These are phyloP conservation scores for Aphanomyces euteiches DNA, from an alignment of 352 stramenopile genomes.

Conservation along the genomic window DNA sequence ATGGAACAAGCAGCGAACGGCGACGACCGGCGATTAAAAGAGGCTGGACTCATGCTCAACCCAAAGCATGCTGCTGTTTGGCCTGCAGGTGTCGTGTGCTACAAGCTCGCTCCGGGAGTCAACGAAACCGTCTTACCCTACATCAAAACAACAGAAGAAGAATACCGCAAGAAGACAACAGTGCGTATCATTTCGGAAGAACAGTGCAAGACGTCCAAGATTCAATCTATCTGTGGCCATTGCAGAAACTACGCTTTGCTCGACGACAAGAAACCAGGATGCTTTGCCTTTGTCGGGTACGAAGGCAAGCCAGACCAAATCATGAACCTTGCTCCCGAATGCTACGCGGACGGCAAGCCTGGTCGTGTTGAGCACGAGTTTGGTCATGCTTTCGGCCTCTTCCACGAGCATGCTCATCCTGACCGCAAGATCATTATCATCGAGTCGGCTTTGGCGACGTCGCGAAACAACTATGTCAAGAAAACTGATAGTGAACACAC, in stretches of 20 bases:
- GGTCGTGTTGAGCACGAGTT: constrained; percentile 23
- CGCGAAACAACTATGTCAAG: constrained; percentile 23
- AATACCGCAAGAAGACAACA: constrained; percentile 10
- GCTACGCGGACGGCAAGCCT: neutral
- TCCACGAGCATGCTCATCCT: constrained; percentile 24
- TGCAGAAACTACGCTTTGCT: constrained; percentile 14
- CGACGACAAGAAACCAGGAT: constrained; percentile 10
- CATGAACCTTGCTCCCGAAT: constrained; percentile 8
- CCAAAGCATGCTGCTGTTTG: neutral
- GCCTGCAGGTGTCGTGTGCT: constrained; percentile 14
- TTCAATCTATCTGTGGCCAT: constrained; percentile 1
- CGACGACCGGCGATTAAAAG: constrained; percentile 1
- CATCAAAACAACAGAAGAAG: neutral
- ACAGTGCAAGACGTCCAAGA: constrained; percentile 1
- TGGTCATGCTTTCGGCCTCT: constrained; percentile 20
- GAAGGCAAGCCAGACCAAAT: constrained; percentile 10
- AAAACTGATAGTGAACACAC: neutral
- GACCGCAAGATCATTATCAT: constrained; percentile 25
- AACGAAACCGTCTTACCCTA: neutral
- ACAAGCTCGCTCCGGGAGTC: neutral
- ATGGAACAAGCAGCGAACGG: neutral
- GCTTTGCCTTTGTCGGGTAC: constrained; percentile 22
- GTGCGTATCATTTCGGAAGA: constrained; percentile 7
- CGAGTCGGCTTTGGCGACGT: neutral
- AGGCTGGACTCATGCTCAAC: constrained; percentile 4